A percentile compares a stretch with the other conserved stretches of the same genome.
Evolutionary conservation across 345 rosid genomes (phyloP).

Genomic region (Salix dunnii): DNA sequence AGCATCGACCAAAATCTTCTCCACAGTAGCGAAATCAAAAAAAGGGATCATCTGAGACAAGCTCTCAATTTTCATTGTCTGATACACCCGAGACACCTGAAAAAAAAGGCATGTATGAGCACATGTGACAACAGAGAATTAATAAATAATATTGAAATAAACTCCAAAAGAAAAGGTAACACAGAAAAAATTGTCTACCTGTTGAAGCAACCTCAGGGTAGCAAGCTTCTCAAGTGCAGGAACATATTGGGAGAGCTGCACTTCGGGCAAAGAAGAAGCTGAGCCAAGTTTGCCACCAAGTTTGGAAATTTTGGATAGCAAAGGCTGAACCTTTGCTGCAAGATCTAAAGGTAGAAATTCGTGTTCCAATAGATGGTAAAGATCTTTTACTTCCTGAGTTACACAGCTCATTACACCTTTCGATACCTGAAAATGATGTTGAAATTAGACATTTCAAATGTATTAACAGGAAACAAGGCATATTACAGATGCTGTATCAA

Average conservation of each 20-base stretch:
- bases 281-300: slow-evolving; percentile 87
- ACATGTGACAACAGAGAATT: background rate
- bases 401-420: slow-evolving; percentile 94
- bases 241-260: slow-evolving; percentile 76
- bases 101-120: slow-evolving; percentile 17
- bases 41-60: slow-evolving; percentile 86
- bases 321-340: slow-evolving; percentile 70
- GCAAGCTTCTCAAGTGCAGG: slow-evolving; percentile 83
- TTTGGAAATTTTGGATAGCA: slow-evolving; percentile 71
- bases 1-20: slow-evolving; percentile 93
- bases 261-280: slow-evolving; percentile 87
- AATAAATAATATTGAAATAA: background rate
- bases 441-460: background rate
- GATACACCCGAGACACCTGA: slow-evolving; percentile 90
- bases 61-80: slow-evolving; percentile 72
- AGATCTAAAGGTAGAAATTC: slow-evolving; percentile 86
- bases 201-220: slow-evolving; percentile 83
- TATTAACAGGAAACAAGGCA: background rate
- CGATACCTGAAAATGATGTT: slow-evolving; percentile 48
- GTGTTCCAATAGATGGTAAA: slow-evolving; percentile 82
- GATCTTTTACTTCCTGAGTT: slow-evolving; percentile 94
- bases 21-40: slow-evolving; percentile 71
- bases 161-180: background rate
- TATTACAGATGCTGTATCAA: background rate
- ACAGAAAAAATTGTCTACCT: slow-evolving; percentile 43